Evolutionary conservation across 2,329 filamentous ascomycete species (phyloP).

Genomic region (Diaporthe batatas): DNA sequence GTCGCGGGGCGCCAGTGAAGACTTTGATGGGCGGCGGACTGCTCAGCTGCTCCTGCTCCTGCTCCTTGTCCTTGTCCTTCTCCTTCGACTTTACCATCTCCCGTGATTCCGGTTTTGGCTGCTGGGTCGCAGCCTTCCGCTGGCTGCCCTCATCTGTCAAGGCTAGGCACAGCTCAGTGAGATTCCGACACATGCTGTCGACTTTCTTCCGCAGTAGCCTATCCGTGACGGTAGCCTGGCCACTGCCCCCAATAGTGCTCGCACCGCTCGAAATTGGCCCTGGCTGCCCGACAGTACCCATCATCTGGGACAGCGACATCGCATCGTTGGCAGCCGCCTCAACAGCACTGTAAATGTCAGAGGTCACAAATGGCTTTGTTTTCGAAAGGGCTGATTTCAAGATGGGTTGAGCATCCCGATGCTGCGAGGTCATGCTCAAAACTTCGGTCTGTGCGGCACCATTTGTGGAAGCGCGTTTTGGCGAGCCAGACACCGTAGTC

Average conservation of each 20-base stretch:
- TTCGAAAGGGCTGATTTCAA: conserved; percentile 86
- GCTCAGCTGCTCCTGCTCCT: conserved; percentile 48
- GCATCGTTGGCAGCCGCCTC: conserved; percentile 88
- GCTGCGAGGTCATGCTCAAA: conserved; percentile 52
- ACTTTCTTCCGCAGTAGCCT: conserved; percentile 90
- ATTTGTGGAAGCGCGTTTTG: conserved; percentile 75
- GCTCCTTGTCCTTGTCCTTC: conserved; percentile 42
- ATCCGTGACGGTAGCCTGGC: conserved; percentile 72
- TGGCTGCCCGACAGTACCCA: conserved; percentile 78
- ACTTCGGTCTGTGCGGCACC: conserved; percentile 59
- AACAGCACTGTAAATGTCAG: conserved; percentile 81
- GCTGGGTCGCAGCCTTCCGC: conserved; percentile 49
- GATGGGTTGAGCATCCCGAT: conserved; percentile 78
- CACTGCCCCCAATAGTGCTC: conserved; percentile 68
- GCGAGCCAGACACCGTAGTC: conserved; percentile 91
- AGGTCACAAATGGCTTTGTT: conserved; percentile 76
- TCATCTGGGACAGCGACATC: conserved; percentile 80
- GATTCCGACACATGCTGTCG: conserved; percentile 90
- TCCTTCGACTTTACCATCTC: conserved; percentile 42
- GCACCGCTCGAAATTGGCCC: conserved; percentile 76
- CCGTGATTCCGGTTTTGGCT: conserved; percentile 38
- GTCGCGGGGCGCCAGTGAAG: conserved; percentile 52
- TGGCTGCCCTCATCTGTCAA: conserved; percentile 73
- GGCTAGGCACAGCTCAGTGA: conserved; percentile 93
- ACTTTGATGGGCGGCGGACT: conserved; percentile 63